Conservation (phyloP, 176 grass and related monocot genomes). For the Sorghum bicolor region DNA sequence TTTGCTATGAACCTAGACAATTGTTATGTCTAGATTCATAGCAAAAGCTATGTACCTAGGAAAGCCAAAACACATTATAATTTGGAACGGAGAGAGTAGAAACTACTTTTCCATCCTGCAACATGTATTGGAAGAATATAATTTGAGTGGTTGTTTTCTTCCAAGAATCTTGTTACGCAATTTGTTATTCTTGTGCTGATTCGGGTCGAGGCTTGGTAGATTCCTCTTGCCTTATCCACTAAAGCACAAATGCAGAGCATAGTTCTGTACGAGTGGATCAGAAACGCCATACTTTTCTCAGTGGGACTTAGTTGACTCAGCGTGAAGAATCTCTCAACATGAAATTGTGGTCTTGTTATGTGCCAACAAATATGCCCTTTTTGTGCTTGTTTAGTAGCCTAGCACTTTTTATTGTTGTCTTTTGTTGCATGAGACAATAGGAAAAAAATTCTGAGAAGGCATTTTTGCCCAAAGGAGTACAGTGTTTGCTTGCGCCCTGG, state of each 20-base stretch:
- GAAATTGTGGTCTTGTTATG: background rate
- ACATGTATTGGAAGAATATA: background rate
- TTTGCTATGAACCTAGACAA: too few relatives aligned
- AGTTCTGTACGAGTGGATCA: background rate
- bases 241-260: background rate
- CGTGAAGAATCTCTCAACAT: background rate
- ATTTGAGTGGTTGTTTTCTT: background rate
- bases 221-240: slow-evolving; percentile 23
- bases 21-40: too few relatives aligned
- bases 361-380: background rate
- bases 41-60: too few relatives aligned
- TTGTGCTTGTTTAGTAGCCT: background rate
- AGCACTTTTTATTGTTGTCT: background rate
- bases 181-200: slow-evolving; percentile 21
- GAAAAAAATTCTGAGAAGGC: background rate
- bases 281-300: background rate
- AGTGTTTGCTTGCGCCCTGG: background rate
- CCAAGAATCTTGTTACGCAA: background rate
- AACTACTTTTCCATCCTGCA: background rate
- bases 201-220: background rate
- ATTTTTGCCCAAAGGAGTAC: background rate
- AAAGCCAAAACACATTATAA: too few relatives aligned
- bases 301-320: background rate
- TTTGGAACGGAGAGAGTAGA: background rate
- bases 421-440: background rate